Conservation (phyloP, 129 eudicot genomes). For the Dittrichia graveolens region DNA sequence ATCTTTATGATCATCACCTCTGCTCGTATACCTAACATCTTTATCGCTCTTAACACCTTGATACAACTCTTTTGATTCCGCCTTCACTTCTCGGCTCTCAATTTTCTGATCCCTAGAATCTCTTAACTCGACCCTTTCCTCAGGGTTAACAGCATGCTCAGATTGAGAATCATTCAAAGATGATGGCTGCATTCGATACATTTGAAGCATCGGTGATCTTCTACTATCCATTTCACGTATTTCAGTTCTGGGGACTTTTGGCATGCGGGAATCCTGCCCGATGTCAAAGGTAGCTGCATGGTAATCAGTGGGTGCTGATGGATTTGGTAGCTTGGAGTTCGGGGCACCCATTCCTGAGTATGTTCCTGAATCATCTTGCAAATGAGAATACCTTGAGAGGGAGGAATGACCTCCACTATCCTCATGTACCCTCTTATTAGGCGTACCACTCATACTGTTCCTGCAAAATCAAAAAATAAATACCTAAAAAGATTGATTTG, state of each 20-base stretch:
- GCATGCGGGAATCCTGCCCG: conserved; percentile 58
- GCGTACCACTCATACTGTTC: conserved; percentile 67
- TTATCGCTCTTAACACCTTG: conserved; percentile 63
- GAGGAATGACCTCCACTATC: conserved; percentile 78
- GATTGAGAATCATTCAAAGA: conserved; percentile 48
- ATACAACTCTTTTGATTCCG: conserved; percentile 63
- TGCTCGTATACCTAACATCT: conserved; percentile 49
- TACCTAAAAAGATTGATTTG: neutral
- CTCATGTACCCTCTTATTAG: conserved; percentile 71
- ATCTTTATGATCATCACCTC: conserved; percentile 73
- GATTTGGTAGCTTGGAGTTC: conserved; percentile 43
- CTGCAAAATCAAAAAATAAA: conserved; percentile 26
- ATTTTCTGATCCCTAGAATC: conserved; percentile 62
- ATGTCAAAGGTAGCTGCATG: conserved; percentile 55
- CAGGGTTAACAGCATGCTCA: conserved; percentile 57
- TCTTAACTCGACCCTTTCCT: conserved; percentile 55
- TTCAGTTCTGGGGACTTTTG: conserved; percentile 71
- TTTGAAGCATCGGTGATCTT: conserved; percentile 55
- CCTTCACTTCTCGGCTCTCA: conserved; percentile 61
- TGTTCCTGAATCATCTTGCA: conserved; percentile 61
- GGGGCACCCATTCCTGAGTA: conserved; percentile 33
- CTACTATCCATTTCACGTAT: conserved; percentile 52
- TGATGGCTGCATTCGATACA: conserved; percentile 45
- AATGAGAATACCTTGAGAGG: conserved; percentile 52
- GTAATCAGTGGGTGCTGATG: conserved; percentile 52